Evolutionary conservation across 2,329 filamentous ascomycete genomes (phyloP), one percentile per base, ranked within the genome.

Genomic region (Teratosphaeria zuluensis): DNA sequence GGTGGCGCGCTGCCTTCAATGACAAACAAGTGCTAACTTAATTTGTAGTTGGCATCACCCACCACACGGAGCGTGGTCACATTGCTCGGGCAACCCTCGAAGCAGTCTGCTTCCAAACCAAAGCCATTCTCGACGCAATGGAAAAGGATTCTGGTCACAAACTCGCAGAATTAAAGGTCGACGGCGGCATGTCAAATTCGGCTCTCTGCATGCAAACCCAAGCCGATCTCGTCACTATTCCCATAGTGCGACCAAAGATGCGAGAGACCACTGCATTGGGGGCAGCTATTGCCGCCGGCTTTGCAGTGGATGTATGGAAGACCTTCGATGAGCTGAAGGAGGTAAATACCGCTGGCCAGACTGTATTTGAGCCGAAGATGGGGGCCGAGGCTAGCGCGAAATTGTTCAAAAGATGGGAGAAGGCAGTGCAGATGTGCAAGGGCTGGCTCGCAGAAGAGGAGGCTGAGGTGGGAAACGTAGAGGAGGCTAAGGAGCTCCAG

Each of bases 161-260:
- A 63, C 81, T 96, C 33, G 81, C 84, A 59, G 83, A 86, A 64
- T 80, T 96, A 51, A 87, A 89, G 35, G 91, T 95, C 51, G 91
- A 96, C 69, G 91, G 91, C 59, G 91, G 91, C 59, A 89, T 96
- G 81, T 91, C 87, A 67, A 92, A 90, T 74, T 92, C 89, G 11
- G 87, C 92, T 70, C 80, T 95, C 58, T 90, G 87, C 75, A 96
- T 96, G 91, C 90, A 88, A 75, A 90, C 88, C 4, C 91, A 96
- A 80, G 87, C 91, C 62, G 87, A 95, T 75, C 82, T 96, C 55
- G 90, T 88, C 66, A 84, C 85, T 58, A 94, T 95, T 65, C 87
- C 86, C 31, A 88, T 96, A 61, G 84, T 92, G 72, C 85, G 91
- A 28, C 91, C 91, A 0, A 81, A 84, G 58, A 95, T 96, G 91